Base-by-base conservation (phyloP, 306 rosid species). In the Lathyrus aphaca region DNA sequence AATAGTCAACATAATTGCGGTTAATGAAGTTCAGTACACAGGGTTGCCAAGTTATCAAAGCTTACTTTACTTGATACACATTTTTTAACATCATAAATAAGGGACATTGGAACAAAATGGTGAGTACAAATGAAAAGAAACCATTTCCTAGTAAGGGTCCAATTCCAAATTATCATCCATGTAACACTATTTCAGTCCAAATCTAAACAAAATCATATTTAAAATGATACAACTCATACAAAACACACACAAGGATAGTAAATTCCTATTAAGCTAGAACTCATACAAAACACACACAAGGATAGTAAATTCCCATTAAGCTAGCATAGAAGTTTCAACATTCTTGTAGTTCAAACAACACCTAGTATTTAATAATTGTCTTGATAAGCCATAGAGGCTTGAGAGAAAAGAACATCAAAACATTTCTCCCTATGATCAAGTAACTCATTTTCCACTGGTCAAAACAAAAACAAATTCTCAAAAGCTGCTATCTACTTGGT, bases 401-500 rank as follows among this genome's bases (percentile, higher is more conserved):
- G 16, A 53, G 30, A 37, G 5, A 15, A 30, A 55, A 64, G 23
- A 64, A 46, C n/a, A 57, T 65, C 48, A 38, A 35, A 19, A 77
- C 44, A 44, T 7, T 8, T 8, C 46, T 6, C 23, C 48, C 7
- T 5, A 45, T 56, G 23, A 57, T 59, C 75, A 53, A 48, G 43
- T 76, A 71, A 25, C 25, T 32, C 46, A 39, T 64, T 67, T 69
- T 48, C 38, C 69, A 38, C 56, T 59, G 1, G 4, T 37, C n/a
- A 35, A 57, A 14, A 12, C 17, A 42, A 40, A 40, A 68, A 29
- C 10, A 1, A 29, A 74, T 71, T 21, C 55, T 85, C 82, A 88
- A 42, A 74, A 69, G 65, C 75, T 75, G 66, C 79, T 74, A 64
- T 85, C 75, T 49, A 82, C 55, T 71, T 85, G 82, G 72, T 79